These are phyloP conservation scores for Stagonosporopsis tanaceti DNA, from an alignment of 2,329 filamentous ascomycete species.

Conservation along the genomic window DNA sequence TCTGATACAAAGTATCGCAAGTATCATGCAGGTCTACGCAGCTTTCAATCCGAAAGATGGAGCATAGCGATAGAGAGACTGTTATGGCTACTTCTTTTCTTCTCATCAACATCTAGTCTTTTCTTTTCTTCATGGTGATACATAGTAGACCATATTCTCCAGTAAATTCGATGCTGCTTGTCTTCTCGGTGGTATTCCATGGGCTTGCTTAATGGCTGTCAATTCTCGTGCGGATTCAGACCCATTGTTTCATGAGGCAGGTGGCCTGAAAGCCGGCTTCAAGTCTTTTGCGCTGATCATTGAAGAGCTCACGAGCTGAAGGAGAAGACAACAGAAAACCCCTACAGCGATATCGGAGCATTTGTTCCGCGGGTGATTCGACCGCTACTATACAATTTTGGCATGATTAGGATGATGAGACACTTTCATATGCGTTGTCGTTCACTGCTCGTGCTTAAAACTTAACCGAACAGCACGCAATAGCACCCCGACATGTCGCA, in stretches of 20 bases:
- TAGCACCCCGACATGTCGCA: slow-evolving; percentile 17
- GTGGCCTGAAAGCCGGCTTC: too few relatives aligned
- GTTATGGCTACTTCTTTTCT: too few relatives aligned
- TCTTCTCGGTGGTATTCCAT: too few relatives aligned
- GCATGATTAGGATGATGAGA: slow-evolving; percentile 15
- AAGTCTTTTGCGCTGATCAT: too few relatives aligned
- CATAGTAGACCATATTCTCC: too few relatives aligned
- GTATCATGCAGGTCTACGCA: slow-evolving; percentile 42
- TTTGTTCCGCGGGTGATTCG: not conserved
- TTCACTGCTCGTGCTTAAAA: slow-evolving; percentile 1
- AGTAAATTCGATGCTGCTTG: too few relatives aligned
- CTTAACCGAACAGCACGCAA: slow-evolving; percentile 14
- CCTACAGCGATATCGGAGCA: not conserved
- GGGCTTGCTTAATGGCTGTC: too few relatives aligned
- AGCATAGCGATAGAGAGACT: not conserved
- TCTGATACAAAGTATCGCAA: slow-evolving; percentile 54
- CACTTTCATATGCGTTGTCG: slow-evolving; percentile 39
- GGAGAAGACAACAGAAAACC: not conserved
- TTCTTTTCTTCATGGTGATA: too few relatives aligned
- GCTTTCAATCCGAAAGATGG: slow-evolving; percentile 25
- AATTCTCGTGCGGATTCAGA: too few relatives aligned
- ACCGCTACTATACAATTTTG: not conserved
- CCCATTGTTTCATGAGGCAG: too few relatives aligned
- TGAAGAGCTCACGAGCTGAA: too few relatives aligned
- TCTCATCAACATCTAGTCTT: too few relatives aligned